These are phyloP conservation scores for Suhomyces choctaworum DNA, from an alignment of 1,139 yeast genomes.

Conservation along the genomic window DNA sequence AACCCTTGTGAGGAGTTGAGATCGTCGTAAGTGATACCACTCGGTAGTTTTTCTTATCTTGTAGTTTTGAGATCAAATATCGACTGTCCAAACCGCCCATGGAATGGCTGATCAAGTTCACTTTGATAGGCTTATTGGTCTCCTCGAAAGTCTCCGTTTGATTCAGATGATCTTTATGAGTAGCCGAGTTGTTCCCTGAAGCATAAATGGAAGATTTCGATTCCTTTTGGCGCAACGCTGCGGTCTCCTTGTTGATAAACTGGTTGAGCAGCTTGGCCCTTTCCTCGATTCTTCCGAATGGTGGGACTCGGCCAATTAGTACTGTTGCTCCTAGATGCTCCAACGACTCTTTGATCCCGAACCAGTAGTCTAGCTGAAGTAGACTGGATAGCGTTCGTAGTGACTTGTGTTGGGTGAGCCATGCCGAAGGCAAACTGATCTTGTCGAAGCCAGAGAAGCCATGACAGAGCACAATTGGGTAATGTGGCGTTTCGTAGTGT, in stretches of 20 bases:
- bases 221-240: conserved; percentile 27
- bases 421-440: conserved; percentile 45
- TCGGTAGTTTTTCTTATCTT: conserved; percentile 42
- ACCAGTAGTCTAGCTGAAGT: conserved; percentile 65
- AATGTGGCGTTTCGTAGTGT: conserved; percentile 37
- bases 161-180: conserved; percentile 11
- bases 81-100: conserved; percentile 94
- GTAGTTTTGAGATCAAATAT: conserved; percentile 62
- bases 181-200: conserved; percentile 11
- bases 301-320: conserved; percentile 75
- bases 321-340: conserved; percentile 65
- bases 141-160: conserved; percentile 13
- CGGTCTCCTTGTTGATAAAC: conserved; percentile 49
- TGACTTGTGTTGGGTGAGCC: conserved; percentile 5
- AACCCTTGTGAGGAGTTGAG: conserved; percentile 86
- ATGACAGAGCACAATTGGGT: conserved; percentile 79
- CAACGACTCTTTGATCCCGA: conserved; percentile 68
- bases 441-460: conserved; percentile 82
- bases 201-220: conserved; percentile 34
- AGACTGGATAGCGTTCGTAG: conserved; percentile 8
- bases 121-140: conserved; percentile 39
- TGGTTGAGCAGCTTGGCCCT: conserved; percentile 62
- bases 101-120: conserved; percentile 85
- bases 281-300: conserved; percentile 72
- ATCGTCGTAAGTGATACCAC: conserved; percentile 78